Conservation (phyloP, 805 yeast genomes). For the Torulaspora indica region DNA sequence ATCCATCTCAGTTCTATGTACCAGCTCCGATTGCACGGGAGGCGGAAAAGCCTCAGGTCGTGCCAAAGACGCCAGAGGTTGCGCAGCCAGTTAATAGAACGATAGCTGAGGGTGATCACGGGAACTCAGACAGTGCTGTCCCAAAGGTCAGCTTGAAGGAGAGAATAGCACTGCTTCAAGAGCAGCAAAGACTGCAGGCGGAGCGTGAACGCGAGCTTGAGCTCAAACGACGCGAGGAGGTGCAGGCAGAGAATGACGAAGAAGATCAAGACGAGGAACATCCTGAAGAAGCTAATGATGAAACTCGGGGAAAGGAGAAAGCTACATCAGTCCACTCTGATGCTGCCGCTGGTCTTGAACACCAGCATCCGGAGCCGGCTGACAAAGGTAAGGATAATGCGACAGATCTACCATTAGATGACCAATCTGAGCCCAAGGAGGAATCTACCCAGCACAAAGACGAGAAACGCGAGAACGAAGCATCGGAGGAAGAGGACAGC, state of each 20-base stretch:
- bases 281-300: not conserved
- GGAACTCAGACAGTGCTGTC: slow-evolving; percentile 25
- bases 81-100: slow-evolving; percentile 22
- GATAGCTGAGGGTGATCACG: slow-evolving; percentile 21
- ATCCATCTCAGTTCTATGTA: slow-evolving; percentile 56
- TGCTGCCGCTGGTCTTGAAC: slow-evolving; percentile 18
- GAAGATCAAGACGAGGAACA: not conserved
- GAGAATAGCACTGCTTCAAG: slow-evolving; percentile 76
- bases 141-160: slow-evolving; percentile 84
- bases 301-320: not conserved
- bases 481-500: slow-evolving; percentile 56
- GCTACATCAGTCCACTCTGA: slow-evolving; percentile 4
- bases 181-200: slow-evolving; percentile 74
- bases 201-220: slow-evolving; percentile 54
- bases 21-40: slow-evolving; percentile 32
- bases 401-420: not conserved
- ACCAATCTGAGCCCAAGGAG: not conserved
- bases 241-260: not conserved
- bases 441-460: not conserved
- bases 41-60: slow-evolving; percentile 7
- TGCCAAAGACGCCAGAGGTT: slow-evolving; percentile 16
- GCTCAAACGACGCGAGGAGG: not conserved
- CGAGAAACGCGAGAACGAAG: slow-evolving; percentile 38
- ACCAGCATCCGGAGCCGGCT: slow-evolving; percentile 5
- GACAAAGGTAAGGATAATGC: not conserved